Base-by-base conservation (phyloP, 2,329 filamentous ascomycete genomes). In the Aspergillus flavus region DNA sequence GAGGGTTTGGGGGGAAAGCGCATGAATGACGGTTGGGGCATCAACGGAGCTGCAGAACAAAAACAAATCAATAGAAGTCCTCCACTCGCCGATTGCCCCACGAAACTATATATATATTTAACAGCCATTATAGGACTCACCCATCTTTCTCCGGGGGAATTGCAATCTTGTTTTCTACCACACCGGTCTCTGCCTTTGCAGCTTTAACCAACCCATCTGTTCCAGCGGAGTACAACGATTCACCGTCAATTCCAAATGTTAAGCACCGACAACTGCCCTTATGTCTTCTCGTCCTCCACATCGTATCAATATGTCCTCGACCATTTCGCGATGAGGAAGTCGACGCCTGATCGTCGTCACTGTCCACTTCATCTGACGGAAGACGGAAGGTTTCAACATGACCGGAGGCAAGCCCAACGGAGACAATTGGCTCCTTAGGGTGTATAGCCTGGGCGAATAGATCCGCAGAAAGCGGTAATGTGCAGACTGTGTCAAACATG, bases 401-500 rank as follows among this genome's bases (percentile, higher is more conserved):
- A 63, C 94, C 94, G 60, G 86, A 90, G 19, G 91, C 89, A 30
- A 97, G 85, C 19, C 95, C 95, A 55, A 97, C 91, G 0, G 93
- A 91, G 65, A 99, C 84, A 57, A 99, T 81, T 16, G 94, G 92
- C 75, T 94, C 88, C 0, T 85, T 86, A 1, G 95, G 94, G 76
- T 99, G 95, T 23, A 97, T 83, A 14, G 90, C 91, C 78, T 96
- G 93, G 1, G 92, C 81, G 81, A 99, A 98, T 72, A 99, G 84
- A 74, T 98, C 95, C 62, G 91, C 87, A 62, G 87, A 86, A 54
- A 98, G 87, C 66, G 94, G 93, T 53, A 98, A 87, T 30, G 91
- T 93, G 84, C 94, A 97, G 68, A 96, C 86, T 68, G 93, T 96
- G 78, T 97, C 93, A 75, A 96, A 92, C 92, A 96, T 96, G 72